A percentile compares a stretch with the other conserved stretches of the same genome.
Evolutionary conservation across 1,139 yeast species (phyloP).

Genomic region (Yarrowia galli): DNA sequence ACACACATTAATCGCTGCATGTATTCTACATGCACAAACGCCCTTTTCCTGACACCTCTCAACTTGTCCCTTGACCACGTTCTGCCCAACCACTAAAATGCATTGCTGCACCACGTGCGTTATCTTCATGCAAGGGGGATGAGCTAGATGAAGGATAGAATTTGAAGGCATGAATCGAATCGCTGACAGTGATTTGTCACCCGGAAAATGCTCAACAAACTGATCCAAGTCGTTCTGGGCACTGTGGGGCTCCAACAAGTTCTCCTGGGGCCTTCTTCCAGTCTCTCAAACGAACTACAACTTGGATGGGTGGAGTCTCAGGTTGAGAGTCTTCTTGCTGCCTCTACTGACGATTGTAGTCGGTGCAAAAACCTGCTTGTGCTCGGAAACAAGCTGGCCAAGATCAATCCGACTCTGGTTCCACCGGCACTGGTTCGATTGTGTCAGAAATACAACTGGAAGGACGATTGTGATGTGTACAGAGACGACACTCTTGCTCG

Average conservation of each 20-base stretch:
- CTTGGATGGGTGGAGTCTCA: conserved; percentile 2
- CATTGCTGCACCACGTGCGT: conserved; percentile 21
- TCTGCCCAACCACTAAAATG: neutral
- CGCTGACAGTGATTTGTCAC: too few relatives aligned
- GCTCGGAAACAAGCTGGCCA: conserved; percentile 14
- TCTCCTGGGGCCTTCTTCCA: neutral
- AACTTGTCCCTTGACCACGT: too few relatives aligned
- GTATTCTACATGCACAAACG: too few relatives aligned
- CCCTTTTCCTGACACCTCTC: neutral
- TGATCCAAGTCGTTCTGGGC: conserved; percentile 2
- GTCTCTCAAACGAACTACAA: neutral
- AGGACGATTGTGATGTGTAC: conserved; percentile 43
- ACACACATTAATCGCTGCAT: too few relatives aligned
- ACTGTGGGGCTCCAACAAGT: neutral
- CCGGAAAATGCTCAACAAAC: neutral
- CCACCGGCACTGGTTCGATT: conserved; percentile 52
- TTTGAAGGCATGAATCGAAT: neutral
- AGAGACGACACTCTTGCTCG: conserved; percentile 58
- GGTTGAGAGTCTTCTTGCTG: neutral
- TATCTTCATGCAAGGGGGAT: conserved; percentile 31
- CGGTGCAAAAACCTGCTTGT: conserved; percentile 11
- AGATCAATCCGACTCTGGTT: neutral
- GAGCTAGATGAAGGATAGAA: conserved; percentile 4
- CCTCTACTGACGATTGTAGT: neutral
- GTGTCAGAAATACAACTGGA: conserved; percentile 52